Base-by-base conservation (phyloP, 2,329 filamentous ascomycete species). In the Cytospora chrysosperma region DNA sequence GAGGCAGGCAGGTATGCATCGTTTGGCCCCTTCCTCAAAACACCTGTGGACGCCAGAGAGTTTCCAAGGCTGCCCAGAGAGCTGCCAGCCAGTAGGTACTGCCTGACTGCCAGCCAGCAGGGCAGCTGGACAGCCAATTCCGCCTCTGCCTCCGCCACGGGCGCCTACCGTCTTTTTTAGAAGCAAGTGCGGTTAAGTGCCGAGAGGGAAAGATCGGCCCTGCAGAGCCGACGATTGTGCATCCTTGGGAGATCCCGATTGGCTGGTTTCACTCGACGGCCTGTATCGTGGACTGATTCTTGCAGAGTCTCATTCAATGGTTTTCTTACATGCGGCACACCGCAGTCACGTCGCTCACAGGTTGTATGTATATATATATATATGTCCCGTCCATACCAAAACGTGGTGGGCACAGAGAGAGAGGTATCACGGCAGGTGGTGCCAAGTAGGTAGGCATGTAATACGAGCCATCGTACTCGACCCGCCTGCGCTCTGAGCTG, bases 121-220 rank as follows among this genome's bases (percentile, higher is more conserved):
- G n/a, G n/a, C n/a, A n/a, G n/a, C 34, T 17, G 5, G 17, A 15
- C 7, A 6, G 3, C 43, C 43, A 1, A n/a, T 24, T 24, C 43
- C 43, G 15, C 37, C 37, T 43, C 37, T n/a, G 37, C 37, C 37
- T n/a, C 40, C 59, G 52, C 59, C 28, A 37, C 26, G 53, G 49
- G 59, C 59, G 37, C 59, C 43, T 59, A 34, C 63, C 50, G 59
- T 49, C 59, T 55, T 37, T 62, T 55, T 37, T 51, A 57, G 49
- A 28, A 54, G 30, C 26, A 56, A 56, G 15, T 27, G n/a, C 43
- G 43, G 43, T n/a, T 56, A 65, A 65, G 56, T 65, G 63, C 63
- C 63, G 62, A 64, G 62, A n/a, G 26, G 52, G 32, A 52, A 56
- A 61, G 63, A 63, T 65, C 59, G 60, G 43, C 63, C 63, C 63